Percentiles rank a stretch among this genome's conserved stretches.
Conservation (phyloP, 129 eudicot species). For the Heracleum sosnowskyi region DNA sequence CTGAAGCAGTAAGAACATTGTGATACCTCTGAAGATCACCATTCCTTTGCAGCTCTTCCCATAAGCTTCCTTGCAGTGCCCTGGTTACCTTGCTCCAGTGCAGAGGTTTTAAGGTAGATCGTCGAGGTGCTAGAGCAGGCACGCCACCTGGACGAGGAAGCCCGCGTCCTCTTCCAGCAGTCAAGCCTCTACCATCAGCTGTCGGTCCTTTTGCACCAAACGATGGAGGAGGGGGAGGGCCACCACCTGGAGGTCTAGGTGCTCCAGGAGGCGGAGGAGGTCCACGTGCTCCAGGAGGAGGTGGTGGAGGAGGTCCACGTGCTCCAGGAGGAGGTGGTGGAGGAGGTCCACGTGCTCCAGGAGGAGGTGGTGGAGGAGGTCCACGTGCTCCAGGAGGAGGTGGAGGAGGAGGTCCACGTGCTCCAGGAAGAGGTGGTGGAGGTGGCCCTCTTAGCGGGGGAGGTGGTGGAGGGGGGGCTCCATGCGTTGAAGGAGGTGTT, state of each 20-base stretch:
- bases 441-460: conserved; percentile 57
- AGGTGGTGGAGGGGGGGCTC: conserved; percentile 53
- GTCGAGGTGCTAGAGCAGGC: conserved; percentile 49
- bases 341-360: conserved; percentile 31
- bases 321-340: conserved; percentile 49
- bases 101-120: conserved; percentile 74
- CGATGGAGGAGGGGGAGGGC: conserved; percentile 82
- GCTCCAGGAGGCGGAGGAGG: conserved; percentile 72
- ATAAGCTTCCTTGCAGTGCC: conserved; percentile 86
- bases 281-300: conserved; percentile 28
- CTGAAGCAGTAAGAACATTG: conserved; percentile 13
- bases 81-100: conserved; percentile 97
- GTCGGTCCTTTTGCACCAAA: conserved; percentile 58
- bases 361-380: conserved; percentile 50
- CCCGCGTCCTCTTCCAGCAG: conserved; percentile 68
- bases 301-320: conserved; percentile 79
- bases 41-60: conserved; percentile 86
- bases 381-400: conserved; percentile 30
- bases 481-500: conserved; percentile 30
- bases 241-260: conserved; percentile 62
- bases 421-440: conserved; percentile 52
- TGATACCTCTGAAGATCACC: conserved; percentile 71
- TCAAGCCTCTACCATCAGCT: conserved; percentile 27
- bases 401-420: conserved; percentile 66
- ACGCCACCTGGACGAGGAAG: conserved; percentile 42